Conservation (phyloP, 2,329 filamentous ascomycete genomes). For the Nakataea oryzae region DNA sequence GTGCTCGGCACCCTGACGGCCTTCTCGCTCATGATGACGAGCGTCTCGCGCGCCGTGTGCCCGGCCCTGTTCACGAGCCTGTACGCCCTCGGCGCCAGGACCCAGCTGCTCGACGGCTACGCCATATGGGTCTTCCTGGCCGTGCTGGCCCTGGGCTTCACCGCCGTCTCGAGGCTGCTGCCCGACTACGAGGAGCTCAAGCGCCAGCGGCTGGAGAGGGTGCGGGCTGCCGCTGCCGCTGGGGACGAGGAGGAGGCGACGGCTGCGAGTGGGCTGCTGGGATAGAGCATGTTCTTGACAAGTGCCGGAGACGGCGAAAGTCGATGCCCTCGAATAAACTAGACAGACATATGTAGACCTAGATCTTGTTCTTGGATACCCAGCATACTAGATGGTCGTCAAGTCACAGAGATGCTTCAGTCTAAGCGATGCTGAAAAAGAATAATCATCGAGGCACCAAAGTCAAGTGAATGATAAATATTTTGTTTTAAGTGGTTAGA, state of each 20-base stretch:
- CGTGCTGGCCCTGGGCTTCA: conserved; percentile 21
- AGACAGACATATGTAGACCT: too few species aligned
- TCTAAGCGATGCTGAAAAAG: too few species aligned
- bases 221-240: not conserved
- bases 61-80: conserved; percentile 57
- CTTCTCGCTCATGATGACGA: conserved; percentile 49
- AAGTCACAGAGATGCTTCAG: not conserved
- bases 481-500: too few species aligned
- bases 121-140: conserved; percentile 52
- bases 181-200: conserved; percentile 21
- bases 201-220: conserved; percentile 5
- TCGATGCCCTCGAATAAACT: too few species aligned
- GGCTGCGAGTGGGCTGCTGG: too few species aligned
- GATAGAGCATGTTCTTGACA: not conserved
- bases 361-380: not conserved
- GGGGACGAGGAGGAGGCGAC: not conserved
- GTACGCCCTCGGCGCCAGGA: conserved; percentile 55
- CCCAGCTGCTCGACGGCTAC: conserved; percentile 53
- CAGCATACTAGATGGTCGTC: not conserved
- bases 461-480: not conserved
- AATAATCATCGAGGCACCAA: too few species aligned
- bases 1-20: conserved; percentile 65
- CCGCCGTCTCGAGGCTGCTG: conserved; percentile 19
- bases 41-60: conserved; percentile 52
- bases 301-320: not conserved